Percentiles rank a stretch among this genome's conserved stretches.
These are phyloP conservation scores for Boletus speciosus DNA, from an alignment of 768 basidiomycete genomes.

Conservation along the genomic window DNA sequence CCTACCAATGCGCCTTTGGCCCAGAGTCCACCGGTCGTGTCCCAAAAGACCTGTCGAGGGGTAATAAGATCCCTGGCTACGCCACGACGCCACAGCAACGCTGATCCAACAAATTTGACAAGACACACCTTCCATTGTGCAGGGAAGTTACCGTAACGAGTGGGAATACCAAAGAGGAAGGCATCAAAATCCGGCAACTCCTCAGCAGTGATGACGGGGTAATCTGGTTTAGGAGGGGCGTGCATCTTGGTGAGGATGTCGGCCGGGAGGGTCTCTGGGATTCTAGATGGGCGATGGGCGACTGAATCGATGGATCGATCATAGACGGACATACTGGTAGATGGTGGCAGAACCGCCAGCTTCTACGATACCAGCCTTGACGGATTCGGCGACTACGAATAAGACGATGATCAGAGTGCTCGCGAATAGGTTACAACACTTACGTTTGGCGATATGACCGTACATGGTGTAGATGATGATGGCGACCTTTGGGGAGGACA, in stretches of 20 bases:
- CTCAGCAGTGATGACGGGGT: slow-evolving; percentile 30
- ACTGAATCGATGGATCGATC: neutral
- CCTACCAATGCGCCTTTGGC: slow-evolving; percentile 54
- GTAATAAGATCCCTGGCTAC: slow-evolving; percentile 1
- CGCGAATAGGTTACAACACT: slow-evolving; percentile 22
- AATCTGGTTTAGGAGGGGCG: slow-evolving; percentile 64
- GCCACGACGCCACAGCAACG: neutral
- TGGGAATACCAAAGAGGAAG: slow-evolving; percentile 42
- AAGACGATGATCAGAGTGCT: slow-evolving; percentile 1
- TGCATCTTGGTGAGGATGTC: slow-evolving; percentile 67
- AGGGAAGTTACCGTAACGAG: slow-evolving; percentile 45
- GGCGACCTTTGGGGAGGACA: slow-evolving; percentile 54
- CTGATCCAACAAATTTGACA: neutral
- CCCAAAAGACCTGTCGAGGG: slow-evolving; percentile 62
- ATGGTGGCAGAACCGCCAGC: slow-evolving; percentile 53
- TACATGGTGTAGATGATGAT: slow-evolving; percentile 74
- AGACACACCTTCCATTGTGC: slow-evolving; percentile 58
- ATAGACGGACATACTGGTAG: slow-evolving; percentile 47
- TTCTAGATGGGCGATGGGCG: slow-evolving; percentile 37
- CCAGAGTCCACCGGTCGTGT: slow-evolving; percentile 70
- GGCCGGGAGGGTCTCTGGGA: slow-evolving; percentile 72
- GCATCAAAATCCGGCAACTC: slow-evolving; percentile 32
- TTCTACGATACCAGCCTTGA: slow-evolving; percentile 41
- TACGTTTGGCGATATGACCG: slow-evolving; percentile 68
- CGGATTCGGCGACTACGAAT: slow-evolving; percentile 58